Base-by-base conservation (phyloP, 2,329 filamentous ascomycete genomes). In the Fusarium sp. region DNA sequence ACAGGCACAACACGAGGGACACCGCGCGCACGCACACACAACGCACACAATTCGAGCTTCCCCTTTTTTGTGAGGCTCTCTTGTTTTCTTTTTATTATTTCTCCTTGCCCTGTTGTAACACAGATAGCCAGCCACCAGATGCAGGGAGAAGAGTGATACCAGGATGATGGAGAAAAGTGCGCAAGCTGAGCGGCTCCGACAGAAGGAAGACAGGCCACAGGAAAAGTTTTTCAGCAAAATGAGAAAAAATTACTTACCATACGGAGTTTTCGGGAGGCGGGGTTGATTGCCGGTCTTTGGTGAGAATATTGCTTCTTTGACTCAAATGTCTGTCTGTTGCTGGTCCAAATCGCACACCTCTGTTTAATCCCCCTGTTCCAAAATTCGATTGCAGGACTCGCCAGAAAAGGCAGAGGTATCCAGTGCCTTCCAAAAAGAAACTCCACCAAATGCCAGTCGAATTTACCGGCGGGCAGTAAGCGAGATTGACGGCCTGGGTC, bases 391-490 rank as follows among this genome's bases (percentile, higher is more conserved):
- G 50, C 47, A 71, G 59, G 55, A 66, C 67, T 73, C 61, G 55
- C 54, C 59, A 62, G 65, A 70, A 71, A 63, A 38, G 51, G 66
- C 60, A 61, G 38, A 38, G 54, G 53, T 57, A 65, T 61, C 57
- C 14, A 44, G 20, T 22, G 50, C 20, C 50, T 63, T 63, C 57
- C 22, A 58, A 57, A 40, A 30, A 51, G 30, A 51, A 43, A 58
- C 61, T 70, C 74, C 72, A 75, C 74, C 55, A 63, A 70, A 65
- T 73, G 71, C 65, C 72, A 73, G 75, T 76, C 70, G 74, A 79
- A 77, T 78, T 79, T 79, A 77, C 74, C 76, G 65, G 76, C 73
- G 75, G 75, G 65, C 68, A 69, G 70, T 74, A 75, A 80, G 78
- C 78, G 78, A 80, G 75, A 80, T 80, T 71, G 78, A 80, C 63